Evolutionary conservation across 148 eudicot species (phyloP), one percentile per base, ranked within the genome.

Genomic region (Tetragonia tetragonoides): DNA sequence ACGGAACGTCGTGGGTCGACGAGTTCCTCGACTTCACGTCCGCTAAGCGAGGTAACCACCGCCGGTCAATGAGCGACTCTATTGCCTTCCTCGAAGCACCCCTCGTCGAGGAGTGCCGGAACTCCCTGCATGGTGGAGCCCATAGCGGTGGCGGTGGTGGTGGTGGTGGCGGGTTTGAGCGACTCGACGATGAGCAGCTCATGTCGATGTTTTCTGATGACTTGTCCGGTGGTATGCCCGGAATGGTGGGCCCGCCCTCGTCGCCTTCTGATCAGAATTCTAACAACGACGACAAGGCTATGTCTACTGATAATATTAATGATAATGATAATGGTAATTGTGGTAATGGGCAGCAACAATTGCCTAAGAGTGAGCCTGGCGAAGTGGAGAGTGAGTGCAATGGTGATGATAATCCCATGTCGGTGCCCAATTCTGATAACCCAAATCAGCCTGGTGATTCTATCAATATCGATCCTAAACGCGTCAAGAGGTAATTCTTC

Each of bases 21-120:
- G 99, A 95, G 16, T 95, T 95, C 81, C 94, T 95, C 78, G 99
- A 95, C 80, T 95, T 92, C 87, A 83, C 97, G 9, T 81, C 96
- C 1, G 24, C 81, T 0, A 72, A 91, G 47, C 86, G 99, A 6
- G 89, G 78, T 2, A 63, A 85, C 39, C 96, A 90, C 85, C 87
- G 97, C 11, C 84, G 99, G 20, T 90, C 97, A 3, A 83, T 84
- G 20, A 95, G 94, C 73, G 99, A 92, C 81, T 89, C 99, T 7
- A 82, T 93, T 41, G 86, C 97, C 44, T 92, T 90, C 82, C 86
- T 91, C 12, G 95, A 91, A 34, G 69, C 85, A 17, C 90, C 94
- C 5, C 64, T 88, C 42, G 82, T 78, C 14, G 86, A 84, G 11
- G 87, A 85, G 34, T 81, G 85, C 49, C 80, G 81, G 1, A 74